phyloP scores from a whole-genome alignment of 768 basidiomycete genomes.

The Agaricus bisporus region DNA sequence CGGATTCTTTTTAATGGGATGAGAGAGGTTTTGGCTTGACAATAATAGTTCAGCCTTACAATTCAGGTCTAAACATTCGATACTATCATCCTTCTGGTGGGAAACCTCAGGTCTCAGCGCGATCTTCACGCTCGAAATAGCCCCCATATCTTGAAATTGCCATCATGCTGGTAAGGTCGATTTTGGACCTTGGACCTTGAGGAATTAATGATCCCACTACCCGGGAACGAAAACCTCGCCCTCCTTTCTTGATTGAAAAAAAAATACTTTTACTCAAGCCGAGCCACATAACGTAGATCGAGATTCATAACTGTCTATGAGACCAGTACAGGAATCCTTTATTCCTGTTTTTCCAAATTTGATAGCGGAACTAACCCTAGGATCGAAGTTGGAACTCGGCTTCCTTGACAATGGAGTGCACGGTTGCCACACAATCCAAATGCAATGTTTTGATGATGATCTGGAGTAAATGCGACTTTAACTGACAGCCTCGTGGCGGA shows the following conservation, averaged over 20 bases:
- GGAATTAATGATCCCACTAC: not conserved
- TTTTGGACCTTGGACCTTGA: not conserved
- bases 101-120: not conserved
- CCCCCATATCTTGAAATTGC: not conserved
- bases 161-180: not conserved
- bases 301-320: not conserved
- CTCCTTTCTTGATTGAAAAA: not conserved
- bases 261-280: not conserved
- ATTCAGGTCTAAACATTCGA: not conserved
- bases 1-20: not conserved
- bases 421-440: conserved; percentile 3
- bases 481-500: conserved; percentile 11
- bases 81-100: not conserved
- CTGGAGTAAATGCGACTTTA: conserved; percentile 8
- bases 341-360: not conserved
- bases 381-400: not conserved
- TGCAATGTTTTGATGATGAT: conserved; percentile 2
- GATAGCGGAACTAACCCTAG: not conserved
- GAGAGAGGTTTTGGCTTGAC: not conserved
- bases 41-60: not conserved
- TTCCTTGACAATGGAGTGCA: not conserved
- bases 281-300: not conserved
- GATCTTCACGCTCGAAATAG: not conserved
- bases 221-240: not conserved
- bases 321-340: not conserved